Percentiles rank a stretch among this genome's conserved stretches.
phyloP scores from a whole-genome alignment of 2,329 filamentous ascomycete species.

The Fusarium sp. region DNA sequence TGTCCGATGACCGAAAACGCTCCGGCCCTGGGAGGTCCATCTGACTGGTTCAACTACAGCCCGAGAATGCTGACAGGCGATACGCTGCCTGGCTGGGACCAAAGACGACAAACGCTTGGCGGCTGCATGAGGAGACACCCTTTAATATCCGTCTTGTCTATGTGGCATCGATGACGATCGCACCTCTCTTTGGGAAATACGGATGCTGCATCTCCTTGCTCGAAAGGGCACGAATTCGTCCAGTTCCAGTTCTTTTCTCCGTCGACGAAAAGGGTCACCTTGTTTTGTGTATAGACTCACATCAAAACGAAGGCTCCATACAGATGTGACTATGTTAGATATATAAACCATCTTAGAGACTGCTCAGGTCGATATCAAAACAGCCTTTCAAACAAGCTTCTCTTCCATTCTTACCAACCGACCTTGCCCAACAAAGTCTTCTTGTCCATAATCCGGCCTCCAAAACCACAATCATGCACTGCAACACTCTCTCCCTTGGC shows the following conservation, averaged over 20 bases:
- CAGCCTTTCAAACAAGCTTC: constrained; percentile 17
- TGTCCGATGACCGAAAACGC: constrained; percentile 23
- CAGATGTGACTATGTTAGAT: neutral
- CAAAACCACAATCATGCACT: constrained; percentile 24
- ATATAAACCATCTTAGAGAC: constrained; percentile 23
- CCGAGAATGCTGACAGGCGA: constrained; percentile 18
- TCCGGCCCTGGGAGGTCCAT: constrained; percentile 4
- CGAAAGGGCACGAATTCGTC: constrained; percentile 26
- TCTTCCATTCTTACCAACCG: constrained; percentile 3
- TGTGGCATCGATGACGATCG: constrained; percentile 19
- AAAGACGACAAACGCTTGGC: constrained; percentile 23
- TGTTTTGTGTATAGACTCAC: constrained; percentile 18
- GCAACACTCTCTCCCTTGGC: constrained; percentile 24
- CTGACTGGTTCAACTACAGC: neutral
- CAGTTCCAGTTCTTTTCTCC: constrained; percentile 27
- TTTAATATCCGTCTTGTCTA: constrained; percentile 24
- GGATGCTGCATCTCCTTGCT: constrained; percentile 36
- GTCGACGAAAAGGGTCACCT: constrained; percentile 28
- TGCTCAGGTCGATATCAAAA: constrained; percentile 1
- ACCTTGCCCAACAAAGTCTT: constrained; percentile 3
- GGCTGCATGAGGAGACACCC: constrained; percentile 12
- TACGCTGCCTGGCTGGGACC: neutral
- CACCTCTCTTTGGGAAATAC: constrained; percentile 18
- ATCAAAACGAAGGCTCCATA: neutral
- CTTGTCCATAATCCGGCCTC: constrained; percentile 6